phyloP scores from a whole-genome alignment of 352 stramenopile genomes.

The Globisporangium paroecandrum region DNA sequence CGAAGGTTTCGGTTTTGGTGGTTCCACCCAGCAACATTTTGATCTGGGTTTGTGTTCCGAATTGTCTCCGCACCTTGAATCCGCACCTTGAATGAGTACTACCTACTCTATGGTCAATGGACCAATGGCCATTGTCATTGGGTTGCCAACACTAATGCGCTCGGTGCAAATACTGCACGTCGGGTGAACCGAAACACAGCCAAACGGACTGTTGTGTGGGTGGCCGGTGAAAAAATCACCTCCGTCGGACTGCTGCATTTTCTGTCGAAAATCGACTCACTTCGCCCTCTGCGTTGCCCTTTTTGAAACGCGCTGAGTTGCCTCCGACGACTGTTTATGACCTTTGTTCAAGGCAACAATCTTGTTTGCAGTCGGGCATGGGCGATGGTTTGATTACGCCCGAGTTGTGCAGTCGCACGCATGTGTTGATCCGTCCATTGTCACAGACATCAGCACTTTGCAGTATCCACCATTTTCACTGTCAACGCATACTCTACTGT shows the following conservation, averaged over 20 bases:
- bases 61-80: too few relatives aligned
- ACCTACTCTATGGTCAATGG: too few relatives aligned
- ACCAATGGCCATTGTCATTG: too few relatives aligned
- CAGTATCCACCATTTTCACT: too few relatives aligned
- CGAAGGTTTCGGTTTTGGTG: too few relatives aligned
- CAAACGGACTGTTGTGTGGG: background rate
- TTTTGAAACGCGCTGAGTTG: background rate
- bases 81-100: too few relatives aligned
- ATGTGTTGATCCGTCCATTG: background rate
- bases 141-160: too few relatives aligned
- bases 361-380: background rate
- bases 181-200: background rate
- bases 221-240: background rate
- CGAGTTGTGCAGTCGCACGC: background rate
- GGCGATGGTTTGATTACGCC: background rate
- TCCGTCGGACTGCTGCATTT: background rate
- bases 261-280: background rate
- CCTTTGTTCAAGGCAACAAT: too few relatives aligned
- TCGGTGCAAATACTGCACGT: background rate
- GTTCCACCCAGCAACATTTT: too few relatives aligned
- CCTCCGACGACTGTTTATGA: too few relatives aligned
- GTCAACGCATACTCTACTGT: background rate
- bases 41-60: too few relatives aligned
- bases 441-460: background rate
- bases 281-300: background rate